Base-by-base conservation (phyloP, 75 land plant genomes). In the Cryptomeria japonica region DNA sequence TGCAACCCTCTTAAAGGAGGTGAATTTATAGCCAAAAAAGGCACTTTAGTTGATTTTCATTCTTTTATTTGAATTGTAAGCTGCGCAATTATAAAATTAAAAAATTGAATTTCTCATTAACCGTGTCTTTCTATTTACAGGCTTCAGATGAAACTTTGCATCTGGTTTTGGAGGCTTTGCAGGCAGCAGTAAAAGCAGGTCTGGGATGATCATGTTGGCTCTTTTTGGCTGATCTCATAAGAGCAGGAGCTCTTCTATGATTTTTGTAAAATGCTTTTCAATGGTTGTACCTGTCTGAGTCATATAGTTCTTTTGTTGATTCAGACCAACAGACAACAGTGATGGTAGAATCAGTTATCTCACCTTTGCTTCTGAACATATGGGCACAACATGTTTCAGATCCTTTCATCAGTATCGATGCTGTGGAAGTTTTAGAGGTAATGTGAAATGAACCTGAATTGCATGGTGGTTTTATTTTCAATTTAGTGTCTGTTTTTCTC, bases 111-210 rank as follows among this genome's bases (percentile, higher is more conserved):
- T 84, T 49, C 72, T 86, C 73, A 75, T 79, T 28, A 16, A 73
- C 34, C 28, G 70, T 89, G 22, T 68, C 82, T 83, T 46, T n/a
- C 84, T 22, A 49, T 88, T 90, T 51, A 3, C 92, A 97, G 99
- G 99, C 97, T 53, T 95, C 99, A 58, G 99, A 98, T 79, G 99
- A 97, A 90, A 97, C 99, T 14, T 87, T 98, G 84, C 99, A 98
- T 92, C 91, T 97, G 38, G 95, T 95, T 25, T 94, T 98, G 85
- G 99, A 98, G 83, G 94, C 99, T 70, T 87, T 98, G 85, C 94
- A 97, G 87, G 95, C 92, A 41, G 96, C 94, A 73, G 89, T 98
- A 5, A 95, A 91, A 88, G 96, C 97, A 85, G 99, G 99, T 95
- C 0, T 68, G 46, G 38, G 6, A 38, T 32, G 55, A 31, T 86